Conservation (phyloP, 169 alveolate species). For the Eimeria maxima region DNA sequence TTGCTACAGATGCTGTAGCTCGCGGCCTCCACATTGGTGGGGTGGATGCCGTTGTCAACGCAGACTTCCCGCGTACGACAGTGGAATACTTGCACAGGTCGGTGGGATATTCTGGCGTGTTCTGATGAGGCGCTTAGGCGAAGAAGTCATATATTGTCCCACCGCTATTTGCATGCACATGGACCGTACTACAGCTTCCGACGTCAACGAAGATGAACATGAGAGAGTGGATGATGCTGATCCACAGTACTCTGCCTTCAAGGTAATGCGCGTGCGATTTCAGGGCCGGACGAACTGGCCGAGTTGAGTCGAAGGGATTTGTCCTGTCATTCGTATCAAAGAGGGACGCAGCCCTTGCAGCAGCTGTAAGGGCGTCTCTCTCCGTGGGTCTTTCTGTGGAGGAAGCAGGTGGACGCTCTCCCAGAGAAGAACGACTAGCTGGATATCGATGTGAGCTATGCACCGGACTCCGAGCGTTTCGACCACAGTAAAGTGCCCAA, state of each 20-base stretch:
- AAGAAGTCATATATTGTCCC: neutral
- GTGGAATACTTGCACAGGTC: slow-evolving; percentile 76
- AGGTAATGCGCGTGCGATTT: slow-evolving; percentile 83
- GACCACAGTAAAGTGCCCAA: neutral
- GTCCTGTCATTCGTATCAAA: slow-evolving; percentile 58
- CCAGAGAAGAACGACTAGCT: neutral
- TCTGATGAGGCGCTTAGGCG: neutral
- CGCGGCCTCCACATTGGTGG: slow-evolving; percentile 72
- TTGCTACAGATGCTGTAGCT: slow-evolving; percentile 68
- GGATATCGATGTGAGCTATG: neutral
- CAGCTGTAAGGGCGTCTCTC: slow-evolving; percentile 68
- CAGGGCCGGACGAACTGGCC: slow-evolving; percentile 97
- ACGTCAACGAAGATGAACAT: neutral
- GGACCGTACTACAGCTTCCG: neutral
- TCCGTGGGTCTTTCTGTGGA: slow-evolving; percentile 51
- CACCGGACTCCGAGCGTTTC: neutral
- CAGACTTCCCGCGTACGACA: slow-evolving; percentile 62
- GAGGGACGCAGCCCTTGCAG: slow-evolving; percentile 68
- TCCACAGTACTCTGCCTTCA: neutral
- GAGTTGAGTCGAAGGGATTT: slow-evolving; percentile 93
- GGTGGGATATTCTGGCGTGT: neutral
- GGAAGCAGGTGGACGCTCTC: neutral
- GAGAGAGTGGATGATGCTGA: neutral
- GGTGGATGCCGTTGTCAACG: slow-evolving; percentile 64
- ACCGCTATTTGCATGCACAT: neutral